Percentiles rank a stretch among this genome's conserved stretches.
phyloP scores from a whole-genome alignment of 2,329 filamentous ascomycete species.

The Didymella arachidicola region DNA sequence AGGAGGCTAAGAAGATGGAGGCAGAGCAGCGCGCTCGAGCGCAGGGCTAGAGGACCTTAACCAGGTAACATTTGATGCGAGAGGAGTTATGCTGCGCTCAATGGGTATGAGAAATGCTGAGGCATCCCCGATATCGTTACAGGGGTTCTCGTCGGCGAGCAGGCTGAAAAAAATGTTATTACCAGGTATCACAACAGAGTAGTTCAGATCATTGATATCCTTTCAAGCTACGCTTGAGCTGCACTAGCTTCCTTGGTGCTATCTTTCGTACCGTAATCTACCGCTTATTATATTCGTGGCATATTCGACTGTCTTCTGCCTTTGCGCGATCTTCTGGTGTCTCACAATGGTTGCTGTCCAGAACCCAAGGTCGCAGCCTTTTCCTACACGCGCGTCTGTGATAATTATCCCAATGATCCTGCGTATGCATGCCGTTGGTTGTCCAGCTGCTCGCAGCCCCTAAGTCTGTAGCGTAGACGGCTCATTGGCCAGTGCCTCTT shows the following conservation, averaged over 20 bases:
- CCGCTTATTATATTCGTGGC: constrained; percentile 16
- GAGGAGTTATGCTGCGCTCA: too few relatives aligned
- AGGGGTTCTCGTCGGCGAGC: neutral
- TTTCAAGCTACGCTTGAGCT: constrained; percentile 1
- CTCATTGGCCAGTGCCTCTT: constrained; percentile 1
- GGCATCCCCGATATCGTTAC: too few relatives aligned
- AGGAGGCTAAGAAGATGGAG: constrained; percentile 29
- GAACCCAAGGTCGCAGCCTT: constrained; percentile 24
- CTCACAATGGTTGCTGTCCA: constrained; percentile 27
- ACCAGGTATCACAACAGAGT: neutral
- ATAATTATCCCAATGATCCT: constrained; percentile 10
- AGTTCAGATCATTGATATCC: constrained; percentile 8
- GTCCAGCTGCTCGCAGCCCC: constrained; percentile 9
- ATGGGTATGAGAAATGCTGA: too few relatives aligned
- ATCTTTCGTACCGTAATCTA: constrained; percentile 18
- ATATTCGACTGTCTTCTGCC: constrained; percentile 19
- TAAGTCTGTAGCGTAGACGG: constrained; percentile 22
- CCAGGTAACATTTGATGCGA: too few relatives aligned
- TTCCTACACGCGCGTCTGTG: constrained; percentile 25
- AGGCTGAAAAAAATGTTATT: neutral
- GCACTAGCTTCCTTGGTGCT: constrained; percentile 10
- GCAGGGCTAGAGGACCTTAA: neutral
- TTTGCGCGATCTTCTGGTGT: constrained; percentile 22
- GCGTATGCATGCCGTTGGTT: constrained; percentile 3
- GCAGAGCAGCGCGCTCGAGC: neutral